phyloP scores from a whole-genome alignment of 805 yeast species.

The Nakazawaea laoshanensis region DNA sequence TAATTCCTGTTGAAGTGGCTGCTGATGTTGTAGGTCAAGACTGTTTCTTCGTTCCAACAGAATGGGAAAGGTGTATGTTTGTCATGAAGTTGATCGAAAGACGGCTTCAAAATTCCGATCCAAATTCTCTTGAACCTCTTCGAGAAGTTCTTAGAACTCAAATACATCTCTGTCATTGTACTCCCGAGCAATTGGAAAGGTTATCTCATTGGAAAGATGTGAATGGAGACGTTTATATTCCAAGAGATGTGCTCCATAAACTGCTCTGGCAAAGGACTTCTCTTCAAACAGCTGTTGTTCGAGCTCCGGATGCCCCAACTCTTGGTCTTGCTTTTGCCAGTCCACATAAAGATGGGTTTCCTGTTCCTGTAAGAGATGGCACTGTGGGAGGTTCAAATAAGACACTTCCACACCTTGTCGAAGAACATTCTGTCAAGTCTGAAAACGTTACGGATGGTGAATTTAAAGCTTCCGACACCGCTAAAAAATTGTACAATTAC shows the following conservation, averaged over 20 bases:
- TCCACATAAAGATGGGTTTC: conserved; percentile 22
- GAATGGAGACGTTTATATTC: conserved; percentile 28
- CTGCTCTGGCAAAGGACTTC: conserved; percentile 43
- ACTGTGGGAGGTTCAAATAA: conserved; percentile 37
- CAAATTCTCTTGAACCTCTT: conserved; percentile 12
- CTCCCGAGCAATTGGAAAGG: conserved; percentile 37
- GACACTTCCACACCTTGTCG: conserved; percentile 20
- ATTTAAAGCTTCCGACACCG: no score
- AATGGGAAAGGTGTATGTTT: conserved; percentile 47
- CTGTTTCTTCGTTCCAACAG: conserved; percentile 44
- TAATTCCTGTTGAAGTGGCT: conserved; percentile 32
- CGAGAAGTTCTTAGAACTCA: conserved; percentile 27
- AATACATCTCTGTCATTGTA: conserved; percentile 38
- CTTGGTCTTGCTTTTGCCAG: conserved; percentile 21
- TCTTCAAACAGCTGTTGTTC: conserved; percentile 30
- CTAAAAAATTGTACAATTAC: conserved; percentile 20
- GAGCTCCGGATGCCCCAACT: conserved; percentile 18
- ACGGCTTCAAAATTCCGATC: conserved; percentile 12
- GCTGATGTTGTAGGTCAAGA: conserved; percentile 38
- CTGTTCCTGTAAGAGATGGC: conserved; percentile 37
- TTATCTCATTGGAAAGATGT: conserved; percentile 30
- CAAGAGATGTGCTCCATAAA: conserved; percentile 28
- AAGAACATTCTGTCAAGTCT: conserved; percentile 16
- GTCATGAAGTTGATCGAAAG: conserved; percentile 32
- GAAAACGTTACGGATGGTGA: conserved; percentile 5